Conservation (phyloP, 2,329 filamentous ascomycete species). For the Fusarium napiforme region DNA sequence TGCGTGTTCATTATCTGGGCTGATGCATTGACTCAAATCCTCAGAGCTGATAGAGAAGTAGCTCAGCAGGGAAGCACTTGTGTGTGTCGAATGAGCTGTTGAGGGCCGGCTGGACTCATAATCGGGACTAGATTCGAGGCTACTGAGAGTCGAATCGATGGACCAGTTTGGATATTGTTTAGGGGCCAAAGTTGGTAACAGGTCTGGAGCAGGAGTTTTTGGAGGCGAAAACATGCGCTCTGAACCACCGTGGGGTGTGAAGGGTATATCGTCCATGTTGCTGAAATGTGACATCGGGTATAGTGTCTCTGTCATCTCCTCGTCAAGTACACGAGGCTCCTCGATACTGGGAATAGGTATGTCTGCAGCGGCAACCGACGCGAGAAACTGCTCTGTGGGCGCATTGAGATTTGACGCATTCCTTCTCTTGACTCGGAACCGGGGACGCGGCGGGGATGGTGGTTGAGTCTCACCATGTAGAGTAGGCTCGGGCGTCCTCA, state of each 20-base stretch:
- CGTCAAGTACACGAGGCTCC: constrained; percentile 59
- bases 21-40: constrained; percentile 63
- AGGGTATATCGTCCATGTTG: constrained; percentile 48
- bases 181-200: constrained; percentile 56
- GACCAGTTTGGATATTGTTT: constrained; percentile 69
- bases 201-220: constrained; percentile 66
- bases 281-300: constrained; percentile 51
- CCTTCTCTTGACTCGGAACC: constrained; percentile 66
- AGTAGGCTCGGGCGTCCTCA: constrained; percentile 65
- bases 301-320: constrained; percentile 55
- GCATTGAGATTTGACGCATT: constrained; percentile 64
- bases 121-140: constrained; percentile 68
- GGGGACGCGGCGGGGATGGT: constrained; percentile 63
- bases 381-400: constrained; percentile 74
- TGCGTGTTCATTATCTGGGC: constrained; percentile 55
- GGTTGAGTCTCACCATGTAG: constrained; percentile 50
- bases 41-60: constrained; percentile 67
- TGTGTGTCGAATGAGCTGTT: constrained; percentile 68
- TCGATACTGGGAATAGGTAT: constrained; percentile 74
- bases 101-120: constrained; percentile 70
- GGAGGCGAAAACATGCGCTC: constrained; percentile 63
- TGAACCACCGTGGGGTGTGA: constrained; percentile 47
- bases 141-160: constrained; percentile 65
- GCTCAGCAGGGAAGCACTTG: constrained; percentile 67
- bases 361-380: constrained; percentile 73